Conservation (phyloP, 345 rosid species). For the Pseudoturritis turrita region DNA sequence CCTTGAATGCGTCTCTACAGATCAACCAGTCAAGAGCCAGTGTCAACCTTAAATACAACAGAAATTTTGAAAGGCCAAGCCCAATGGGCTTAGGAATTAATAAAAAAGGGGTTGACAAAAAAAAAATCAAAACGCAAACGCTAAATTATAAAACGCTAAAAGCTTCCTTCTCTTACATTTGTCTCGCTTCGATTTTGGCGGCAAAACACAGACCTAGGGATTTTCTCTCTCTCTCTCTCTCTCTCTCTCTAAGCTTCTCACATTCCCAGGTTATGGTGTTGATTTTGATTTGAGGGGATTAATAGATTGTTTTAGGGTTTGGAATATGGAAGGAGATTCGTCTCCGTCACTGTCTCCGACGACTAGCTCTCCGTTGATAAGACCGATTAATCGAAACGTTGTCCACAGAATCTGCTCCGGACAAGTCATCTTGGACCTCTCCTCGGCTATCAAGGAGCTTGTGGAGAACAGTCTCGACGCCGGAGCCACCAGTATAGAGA, state of each 20-base stretch:
- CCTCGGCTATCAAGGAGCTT: conserved; percentile 93
- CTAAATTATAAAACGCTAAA: neutral
- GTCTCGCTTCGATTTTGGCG: conserved; percentile 21
- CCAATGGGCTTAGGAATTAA: neutral
- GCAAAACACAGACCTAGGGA: conserved; percentile 5
- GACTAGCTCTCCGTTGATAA: conserved; percentile 41
- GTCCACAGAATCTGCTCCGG: conserved; percentile 89
- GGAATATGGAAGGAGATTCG: conserved; percentile 34
- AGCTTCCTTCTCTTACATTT: neutral
- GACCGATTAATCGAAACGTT: conserved; percentile 67
- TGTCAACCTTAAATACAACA: no score
- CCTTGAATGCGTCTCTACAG: no score
- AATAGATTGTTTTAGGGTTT: neutral
- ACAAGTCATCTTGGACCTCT: conserved; percentile 89
- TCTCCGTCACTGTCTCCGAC: conserved; percentile 17
- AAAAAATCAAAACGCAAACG: neutral
- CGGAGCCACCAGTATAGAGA: conserved; percentile 80
- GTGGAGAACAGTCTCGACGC: conserved; percentile 98
- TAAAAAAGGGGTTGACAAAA: neutral
- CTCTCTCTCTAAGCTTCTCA: neutral
- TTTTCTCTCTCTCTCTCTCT: neutral
- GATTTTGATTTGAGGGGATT: neutral
- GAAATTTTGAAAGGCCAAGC: neutral
- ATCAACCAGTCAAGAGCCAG: no score
- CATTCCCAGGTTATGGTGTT: neutral